These are phyloP conservation scores for Penicillium sp. DNA, from an alignment of 2,329 filamentous ascomycete species.

Conservation along the genomic window DNA sequence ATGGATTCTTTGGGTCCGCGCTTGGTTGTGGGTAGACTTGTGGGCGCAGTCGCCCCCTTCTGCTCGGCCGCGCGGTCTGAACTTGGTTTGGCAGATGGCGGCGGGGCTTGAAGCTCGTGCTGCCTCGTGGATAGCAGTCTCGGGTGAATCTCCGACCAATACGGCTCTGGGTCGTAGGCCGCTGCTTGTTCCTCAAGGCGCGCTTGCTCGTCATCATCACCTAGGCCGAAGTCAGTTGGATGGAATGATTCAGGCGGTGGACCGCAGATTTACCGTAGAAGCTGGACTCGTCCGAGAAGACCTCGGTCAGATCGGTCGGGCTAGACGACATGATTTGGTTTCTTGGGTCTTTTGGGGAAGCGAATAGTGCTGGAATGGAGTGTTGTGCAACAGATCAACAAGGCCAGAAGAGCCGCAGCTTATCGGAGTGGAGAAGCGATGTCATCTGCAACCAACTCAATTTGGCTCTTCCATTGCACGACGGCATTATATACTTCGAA, in stretches of 20 bases:
- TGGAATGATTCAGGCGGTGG: neutral
- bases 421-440: conserved; percentile 6
- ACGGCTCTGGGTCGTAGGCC: conserved; percentile 52
- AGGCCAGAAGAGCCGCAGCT: conserved; percentile 4
- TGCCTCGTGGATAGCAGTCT: conserved; percentile 36
- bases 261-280: conserved; percentile 40
- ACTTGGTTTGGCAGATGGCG: too few species aligned
- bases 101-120: conserved; percentile 10
- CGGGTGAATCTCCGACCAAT: conserved; percentile 45
- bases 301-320: conserved; percentile 16
- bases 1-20: conserved; percentile 56
- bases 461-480: neutral
- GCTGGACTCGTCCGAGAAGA: conserved; percentile 45
- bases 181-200: conserved; percentile 52
- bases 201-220: conserved; percentile 52
- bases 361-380: too few species aligned
- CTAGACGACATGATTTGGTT: conserved; percentile 2
- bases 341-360: too few species aligned
- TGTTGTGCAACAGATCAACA: too few species aligned
- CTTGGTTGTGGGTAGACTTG: conserved; percentile 9
- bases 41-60: neutral
- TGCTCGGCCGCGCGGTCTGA: neutral
- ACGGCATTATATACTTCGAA: neutral
- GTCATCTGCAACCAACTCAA: neutral
- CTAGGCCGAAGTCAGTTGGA: conserved; percentile 40